Percentiles rank a stretch among this genome's conserved stretches.
Conservation (phyloP, 2,329 filamentous ascomycete species). For the Blumeriella jaapii region DNA sequence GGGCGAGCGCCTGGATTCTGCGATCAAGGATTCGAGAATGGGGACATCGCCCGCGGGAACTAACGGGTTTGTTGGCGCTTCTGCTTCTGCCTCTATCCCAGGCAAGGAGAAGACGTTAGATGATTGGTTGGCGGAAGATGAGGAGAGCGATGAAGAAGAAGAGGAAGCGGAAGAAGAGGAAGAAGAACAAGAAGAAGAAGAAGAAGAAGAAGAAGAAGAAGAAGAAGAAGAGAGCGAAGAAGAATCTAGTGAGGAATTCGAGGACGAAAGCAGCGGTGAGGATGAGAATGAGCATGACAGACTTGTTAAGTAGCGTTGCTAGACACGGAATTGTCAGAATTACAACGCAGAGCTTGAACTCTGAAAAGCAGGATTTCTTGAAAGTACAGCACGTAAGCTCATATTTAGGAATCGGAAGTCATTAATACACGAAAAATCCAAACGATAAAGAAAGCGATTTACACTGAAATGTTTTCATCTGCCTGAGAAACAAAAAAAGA, state of each 20-base stretch:
- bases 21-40: slow-evolving; percentile 30
- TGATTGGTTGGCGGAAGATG: slow-evolving; percentile 68
- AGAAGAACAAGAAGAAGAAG: slow-evolving; percentile 14
- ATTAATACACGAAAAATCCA: neutral
- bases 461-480: too few species aligned
- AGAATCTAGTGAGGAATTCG: slow-evolving; percentile 22
- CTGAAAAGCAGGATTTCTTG: neutral
- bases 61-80: slow-evolving; percentile 35
- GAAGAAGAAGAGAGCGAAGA: slow-evolving; percentile 14
- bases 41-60: slow-evolving; percentile 30
- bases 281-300: slow-evolving; percentile 24
- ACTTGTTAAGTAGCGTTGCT: slow-evolving; percentile 22
- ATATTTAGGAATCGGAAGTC: neutral
- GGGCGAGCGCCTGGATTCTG: slow-evolving; percentile 51
- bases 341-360: slow-evolving; percentile 3
- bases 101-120: slow-evolving; percentile 64
- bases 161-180: slow-evolving; percentile 12
- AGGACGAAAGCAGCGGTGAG: slow-evolving; percentile 18
- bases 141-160: slow-evolving; percentile 31
- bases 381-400: too few species aligned
- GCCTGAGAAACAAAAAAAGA: too few species aligned
- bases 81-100: slow-evolving; percentile 21
- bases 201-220: slow-evolving; percentile 24
- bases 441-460: neutral
- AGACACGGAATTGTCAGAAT: slow-evolving; percentile 5